Percentiles rank a stretch among this genome's conserved stretches.
phyloP scores from a whole-genome alignment of 2,329 filamentous ascomycete genomes.

The Chaetomium sp. region DNA sequence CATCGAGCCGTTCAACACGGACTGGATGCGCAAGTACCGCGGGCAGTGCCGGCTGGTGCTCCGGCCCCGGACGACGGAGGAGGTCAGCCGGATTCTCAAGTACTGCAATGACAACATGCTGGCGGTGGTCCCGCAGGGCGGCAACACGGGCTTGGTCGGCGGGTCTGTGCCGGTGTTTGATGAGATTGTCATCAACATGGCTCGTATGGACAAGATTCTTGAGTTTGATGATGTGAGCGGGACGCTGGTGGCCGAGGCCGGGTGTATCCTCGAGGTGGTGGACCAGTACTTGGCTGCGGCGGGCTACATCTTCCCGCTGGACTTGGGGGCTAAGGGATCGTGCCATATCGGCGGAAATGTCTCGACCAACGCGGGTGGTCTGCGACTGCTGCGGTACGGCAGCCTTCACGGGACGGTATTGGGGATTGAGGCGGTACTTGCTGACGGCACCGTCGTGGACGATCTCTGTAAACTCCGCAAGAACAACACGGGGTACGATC shows the following conservation, averaged over 20 bases:
- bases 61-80: slow-evolving; percentile 74
- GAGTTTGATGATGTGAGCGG: slow-evolving; percentile 92
- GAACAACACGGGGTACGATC: slow-evolving; percentile 97
- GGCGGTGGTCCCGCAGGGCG: slow-evolving; percentile 93
- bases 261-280: slow-evolving; percentile 81
- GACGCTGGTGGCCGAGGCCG: slow-evolving; percentile 82
- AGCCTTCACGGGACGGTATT: slow-evolving; percentile 90
- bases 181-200: slow-evolving; percentile 89
- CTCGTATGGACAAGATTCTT: slow-evolving; percentile 83
- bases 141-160: slow-evolving; percentile 92
- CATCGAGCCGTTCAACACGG: slow-evolving; percentile 85
- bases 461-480: slow-evolving; percentile 85
- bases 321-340: slow-evolving; percentile 95
- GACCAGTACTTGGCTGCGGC: slow-evolving; percentile 80
- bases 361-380: slow-evolving; percentile 87
- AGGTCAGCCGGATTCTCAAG: slow-evolving; percentile 83
- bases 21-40: slow-evolving; percentile 99
- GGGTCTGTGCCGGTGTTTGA: slow-evolving; percentile 96
- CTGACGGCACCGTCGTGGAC: slow-evolving; percentile 86
- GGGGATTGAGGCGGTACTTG: slow-evolving; percentile 86
- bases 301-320: slow-evolving; percentile 86
- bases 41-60: slow-evolving; percentile 83
- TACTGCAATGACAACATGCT: slow-evolving; percentile 94
- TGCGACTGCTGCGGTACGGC: slow-evolving; percentile 85
- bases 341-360: slow-evolving; percentile 96